phyloP scores from a whole-genome alignment of 2,329 filamentous ascomycete species.

The Ophiocordyceps sinensis region DNA sequence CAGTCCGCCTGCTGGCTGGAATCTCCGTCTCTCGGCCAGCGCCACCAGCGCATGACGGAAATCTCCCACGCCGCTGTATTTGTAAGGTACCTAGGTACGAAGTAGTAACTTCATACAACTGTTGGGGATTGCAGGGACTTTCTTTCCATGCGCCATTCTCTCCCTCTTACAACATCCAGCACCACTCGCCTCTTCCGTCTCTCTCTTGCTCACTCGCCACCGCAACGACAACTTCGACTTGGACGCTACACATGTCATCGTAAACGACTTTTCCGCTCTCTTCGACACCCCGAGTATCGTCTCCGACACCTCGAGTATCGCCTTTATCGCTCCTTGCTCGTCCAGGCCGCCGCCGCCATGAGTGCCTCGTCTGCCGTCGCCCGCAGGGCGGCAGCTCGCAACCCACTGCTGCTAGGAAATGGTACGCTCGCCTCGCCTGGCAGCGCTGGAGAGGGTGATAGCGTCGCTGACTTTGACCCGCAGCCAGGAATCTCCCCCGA shows the following conservation, averaged over 20 bases:
- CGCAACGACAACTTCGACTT: background rate
- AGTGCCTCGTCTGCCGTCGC: constrained; percentile 42
- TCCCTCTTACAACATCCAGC: background rate
- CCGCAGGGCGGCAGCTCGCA: constrained; percentile 37
- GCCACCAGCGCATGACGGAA: background rate
- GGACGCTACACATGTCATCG: background rate
- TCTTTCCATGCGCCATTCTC: background rate
- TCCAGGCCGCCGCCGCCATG: constrained; percentile 21
- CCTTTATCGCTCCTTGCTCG: background rate
- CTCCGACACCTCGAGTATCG: background rate
- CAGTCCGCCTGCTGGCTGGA: too few relatives aligned
- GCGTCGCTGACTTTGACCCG: constrained; percentile 6
- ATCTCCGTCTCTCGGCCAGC: constrained; percentile 1
- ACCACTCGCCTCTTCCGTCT: background rate
- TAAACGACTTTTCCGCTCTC: background rate
- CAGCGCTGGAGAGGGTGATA: too few relatives aligned
- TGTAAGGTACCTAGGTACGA: too few relatives aligned
- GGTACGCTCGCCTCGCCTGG: background rate
- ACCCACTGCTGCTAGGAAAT: constrained; percentile 32
- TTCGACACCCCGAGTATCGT: background rate
- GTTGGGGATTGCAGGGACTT: background rate
- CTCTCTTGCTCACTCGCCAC: background rate
- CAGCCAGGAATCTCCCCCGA: constrained; percentile 32
- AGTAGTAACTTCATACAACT: too few relatives aligned
- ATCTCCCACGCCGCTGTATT: background rate